Evolutionary conservation across 1,139 yeast genomes (phyloP).

Genomic region (Debaryomycetaceae sp.): DNA sequence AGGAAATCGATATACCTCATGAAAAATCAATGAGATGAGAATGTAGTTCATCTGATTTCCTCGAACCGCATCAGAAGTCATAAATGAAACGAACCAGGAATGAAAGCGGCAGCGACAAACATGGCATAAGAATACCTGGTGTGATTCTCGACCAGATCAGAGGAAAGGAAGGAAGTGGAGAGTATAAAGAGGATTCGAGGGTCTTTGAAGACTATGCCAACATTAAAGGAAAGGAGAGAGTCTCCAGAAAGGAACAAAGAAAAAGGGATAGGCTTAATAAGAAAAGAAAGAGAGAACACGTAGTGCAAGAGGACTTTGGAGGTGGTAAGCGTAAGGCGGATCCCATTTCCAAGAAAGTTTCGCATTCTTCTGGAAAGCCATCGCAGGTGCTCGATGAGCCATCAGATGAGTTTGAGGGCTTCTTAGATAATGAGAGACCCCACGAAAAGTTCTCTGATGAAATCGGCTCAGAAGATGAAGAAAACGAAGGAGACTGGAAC

Average conservation of each 20-base stretch:
- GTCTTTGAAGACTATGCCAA: slow-evolving; percentile 20
- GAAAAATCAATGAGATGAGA: neutral
- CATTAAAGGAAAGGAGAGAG: slow-evolving; percentile 26
- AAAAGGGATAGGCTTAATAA: slow-evolving; percentile 52
- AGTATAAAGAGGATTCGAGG: slow-evolving; percentile 35
- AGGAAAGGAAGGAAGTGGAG: slow-evolving; percentile 41
- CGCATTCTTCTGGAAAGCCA: neutral
- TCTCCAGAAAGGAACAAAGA: slow-evolving; percentile 54
- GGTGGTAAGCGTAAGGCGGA: neutral
- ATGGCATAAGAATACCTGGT: slow-evolving; percentile 66
- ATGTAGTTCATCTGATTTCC: too few relatives aligned
- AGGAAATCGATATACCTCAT: neutral
- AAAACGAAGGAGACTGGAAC: slow-evolving; percentile 8
- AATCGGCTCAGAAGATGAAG: slow-evolving; percentile 13
- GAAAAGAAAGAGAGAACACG: slow-evolving; percentile 35
- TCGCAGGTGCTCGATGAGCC: slow-evolving; percentile 6
- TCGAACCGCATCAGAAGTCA: too few relatives aligned
- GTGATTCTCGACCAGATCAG: slow-evolving; percentile 61
- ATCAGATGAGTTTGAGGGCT: slow-evolving; percentile 12
- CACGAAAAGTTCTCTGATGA: slow-evolving; percentile 16
- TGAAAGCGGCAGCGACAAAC: slow-evolving; percentile 19
- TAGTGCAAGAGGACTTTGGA: neutral
- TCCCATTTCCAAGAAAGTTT: neutral
- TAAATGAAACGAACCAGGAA: slow-evolving; percentile 3
- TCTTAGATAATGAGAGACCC: slow-evolving; percentile 27